phyloP scores from a whole-genome alignment of 176 grass and related monocot genomes.

The Poa pratensis region DNA sequence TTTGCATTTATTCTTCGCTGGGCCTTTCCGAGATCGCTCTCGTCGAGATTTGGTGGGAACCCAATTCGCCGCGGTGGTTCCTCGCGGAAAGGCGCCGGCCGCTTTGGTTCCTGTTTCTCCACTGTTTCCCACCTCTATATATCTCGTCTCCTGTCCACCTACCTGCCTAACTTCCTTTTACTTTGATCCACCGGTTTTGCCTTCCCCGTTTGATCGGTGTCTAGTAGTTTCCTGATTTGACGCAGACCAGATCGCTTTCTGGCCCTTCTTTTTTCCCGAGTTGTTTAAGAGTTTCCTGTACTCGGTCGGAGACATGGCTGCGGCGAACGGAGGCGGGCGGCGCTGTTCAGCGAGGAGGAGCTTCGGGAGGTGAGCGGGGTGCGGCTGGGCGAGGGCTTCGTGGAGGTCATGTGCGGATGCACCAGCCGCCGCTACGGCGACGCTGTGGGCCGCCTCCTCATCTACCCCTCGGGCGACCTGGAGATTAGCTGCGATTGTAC shows the following conservation, averaged over 20 bases:
- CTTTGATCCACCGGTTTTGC: conserved; percentile 45
- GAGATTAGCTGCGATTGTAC: conserved; percentile 92
- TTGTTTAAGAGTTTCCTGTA: conserved; percentile 11
- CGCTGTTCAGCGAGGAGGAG: conserved; percentile 87
- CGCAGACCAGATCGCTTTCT: conserved; percentile 40
- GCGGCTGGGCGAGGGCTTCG: conserved; percentile 59
- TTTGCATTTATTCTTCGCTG: conserved; percentile 51
- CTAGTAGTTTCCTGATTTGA: conserved; percentile 44
- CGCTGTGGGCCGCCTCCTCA: conserved; percentile 82
- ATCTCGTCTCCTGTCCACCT: conserved; percentile 44
- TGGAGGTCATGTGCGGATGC: conserved; percentile 94
- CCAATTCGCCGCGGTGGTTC: conserved; percentile 48
- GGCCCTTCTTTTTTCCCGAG: neutral
- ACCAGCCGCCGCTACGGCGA: conserved; percentile 98
- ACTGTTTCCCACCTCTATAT: conserved; percentile 43
- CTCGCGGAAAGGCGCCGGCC: conserved; percentile 48
- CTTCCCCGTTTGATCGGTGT: conserved; percentile 8
- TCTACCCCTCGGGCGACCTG: conserved; percentile 83
- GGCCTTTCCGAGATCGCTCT: conserved; percentile 53
- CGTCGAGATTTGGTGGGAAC: conserved; percentile 58
- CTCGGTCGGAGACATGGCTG: conserved; percentile 59
- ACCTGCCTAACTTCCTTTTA: conserved; percentile 57
- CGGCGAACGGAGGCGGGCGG: conserved; percentile 39
- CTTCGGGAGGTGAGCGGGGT: conserved; percentile 77
- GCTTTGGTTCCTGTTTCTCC: conserved; percentile 58